phyloP scores from a whole-genome alignment of 805 yeast genomes.

The Ogataea allantospora region DNA sequence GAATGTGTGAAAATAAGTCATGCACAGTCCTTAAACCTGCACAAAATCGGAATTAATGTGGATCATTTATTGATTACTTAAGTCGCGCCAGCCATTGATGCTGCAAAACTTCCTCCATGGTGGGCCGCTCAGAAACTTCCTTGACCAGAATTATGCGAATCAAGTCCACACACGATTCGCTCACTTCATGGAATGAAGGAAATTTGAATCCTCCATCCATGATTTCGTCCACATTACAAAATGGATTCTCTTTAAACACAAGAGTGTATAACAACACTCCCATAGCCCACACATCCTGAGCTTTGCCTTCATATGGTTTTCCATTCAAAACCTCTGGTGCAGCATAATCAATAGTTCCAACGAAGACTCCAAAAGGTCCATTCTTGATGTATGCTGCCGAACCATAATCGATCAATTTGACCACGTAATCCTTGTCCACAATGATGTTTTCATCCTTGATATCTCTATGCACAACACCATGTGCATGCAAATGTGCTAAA shows the following conservation, averaged over 20 bases:
- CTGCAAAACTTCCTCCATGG: slow-evolving; percentile 64
- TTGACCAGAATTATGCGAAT: slow-evolving; percentile 68
- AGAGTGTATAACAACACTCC: slow-evolving; percentile 89
- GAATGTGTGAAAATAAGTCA: slow-evolving; percentile 54
- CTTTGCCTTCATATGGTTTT: slow-evolving; percentile 83
- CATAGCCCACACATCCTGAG: slow-evolving; percentile 97
- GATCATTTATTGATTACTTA: slow-evolving; percentile 52
- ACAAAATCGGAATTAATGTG: slow-evolving; percentile 67
- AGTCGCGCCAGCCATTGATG: slow-evolving; percentile 62
- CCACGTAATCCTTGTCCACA: slow-evolving; percentile 75
- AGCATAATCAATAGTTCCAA: slow-evolving; percentile 96
- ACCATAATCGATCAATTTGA: slow-evolving; percentile 91
- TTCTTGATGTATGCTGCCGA: slow-evolving; percentile 86
- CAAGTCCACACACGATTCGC: slow-evolving; percentile 59
- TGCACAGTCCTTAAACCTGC: slow-evolving; percentile 61
- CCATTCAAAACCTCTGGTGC: slow-evolving; percentile 95
- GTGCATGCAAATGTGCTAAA: slow-evolving; percentile 72
- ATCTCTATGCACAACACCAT: slow-evolving; percentile 91
- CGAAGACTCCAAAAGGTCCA: slow-evolving; percentile 97
- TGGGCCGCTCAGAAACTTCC: slow-evolving; percentile 64
- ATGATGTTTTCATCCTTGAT: slow-evolving; percentile 93
- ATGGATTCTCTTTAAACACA: slow-evolving; percentile 91
- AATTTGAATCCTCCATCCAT: slow-evolving; percentile 83
- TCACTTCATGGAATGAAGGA: slow-evolving; percentile 53
- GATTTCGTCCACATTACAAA: slow-evolving; percentile 92